Evolutionary conservation across 2,329 filamentous ascomycete species (phyloP), one percentile per base, ranked within the genome.

Genomic region (Alternaria tenuissima): DNA sequence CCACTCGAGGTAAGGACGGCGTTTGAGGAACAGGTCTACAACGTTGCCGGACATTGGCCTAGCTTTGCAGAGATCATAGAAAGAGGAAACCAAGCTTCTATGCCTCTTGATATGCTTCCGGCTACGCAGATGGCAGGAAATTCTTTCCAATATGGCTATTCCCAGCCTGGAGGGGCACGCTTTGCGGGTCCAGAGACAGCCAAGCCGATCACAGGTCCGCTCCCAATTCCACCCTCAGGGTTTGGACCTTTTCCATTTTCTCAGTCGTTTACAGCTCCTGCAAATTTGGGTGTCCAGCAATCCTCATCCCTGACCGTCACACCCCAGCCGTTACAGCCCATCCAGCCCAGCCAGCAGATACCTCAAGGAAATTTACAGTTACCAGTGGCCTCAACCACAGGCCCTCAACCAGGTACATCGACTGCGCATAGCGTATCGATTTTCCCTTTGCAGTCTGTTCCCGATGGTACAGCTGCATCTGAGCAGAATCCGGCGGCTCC

Each of bases 1-100:
- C 58, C 58, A 7, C 34, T 16, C 6, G 47, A 57, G 20, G 47
- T 57, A n/a, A 43, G 14, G n/a, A 11, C 18, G 4, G 53, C 58
- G 11, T 57, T 43, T 32, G 39, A 57, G 20, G n/a, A 36, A 5
- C 52, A 46, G 20, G 30, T 47, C 12, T 9, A 26, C 22, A 36
- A 46, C 12, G 34, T 24, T 3, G 8, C 18, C 14, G 30, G 20
- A n/a, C 6, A 38, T 26, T 32, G 30, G 41, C 20, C 42, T n/a
- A 28, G 41, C 32, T 55, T 55, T 36, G 41, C 5, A 12, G 42
- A 28, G 3, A 20, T 11, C 20, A 46, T 47, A 7, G 18, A 26
- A 28, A 9, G 41, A 20, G 22, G 22, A 24, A 24, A 24, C 22
- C 22, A 24, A 7, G 22, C 22, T 24, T 24, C 6, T 24, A 24